Evolutionary conservation across 345 rosid genomes (phyloP), one percentile per base, ranked within the genome.

Genomic region (Salix suchowensis): DNA sequence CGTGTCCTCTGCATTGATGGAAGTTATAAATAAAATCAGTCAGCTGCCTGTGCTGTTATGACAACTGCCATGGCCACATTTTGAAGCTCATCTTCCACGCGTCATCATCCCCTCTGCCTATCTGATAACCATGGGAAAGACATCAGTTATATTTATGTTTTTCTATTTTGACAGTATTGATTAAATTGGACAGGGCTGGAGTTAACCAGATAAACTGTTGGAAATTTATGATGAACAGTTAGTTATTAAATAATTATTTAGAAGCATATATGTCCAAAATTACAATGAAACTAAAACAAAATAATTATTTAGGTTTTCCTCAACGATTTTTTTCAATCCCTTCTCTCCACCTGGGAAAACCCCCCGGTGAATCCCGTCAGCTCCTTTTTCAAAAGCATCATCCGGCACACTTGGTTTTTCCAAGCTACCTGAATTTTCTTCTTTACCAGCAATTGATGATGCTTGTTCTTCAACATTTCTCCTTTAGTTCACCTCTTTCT

Each of bases 331-430:
- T 71, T 69, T 2, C 79, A 92, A 80, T 7, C 97, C 97, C 85
- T 77, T 90, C 66, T 92, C 98, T 1, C 97, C 97, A 1, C 98
- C 98, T 0, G 98, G 98, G 46, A 91, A 92, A 34, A n/a, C n/a
- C 98, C 98, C 24, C 98, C 98, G 0, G 97, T 93, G 65, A 96
- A 81, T 12, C 98, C 99, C 96, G 91, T 87, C 86, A 96, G 40
- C 80, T 92, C 97, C 97, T 84, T 91, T 95, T 4, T 82, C 94
- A 23, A 93, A 95, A 66, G 80, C 96, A 19, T 85, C 75, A 77
- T 91, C 93, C 2, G 92, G 91, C 62, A 89, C 87, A 42, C 61
- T 58, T 4, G 76, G 9, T 19, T 42, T 46, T 12, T 7, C 77
- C 28, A 42, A 71, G 8, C 46, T 40, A 1, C 70, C 80, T 10